Evolutionary conservation across 75 land plant genomes (phyloP).

Genomic region (Cunninghamia lanceolata): DNA sequence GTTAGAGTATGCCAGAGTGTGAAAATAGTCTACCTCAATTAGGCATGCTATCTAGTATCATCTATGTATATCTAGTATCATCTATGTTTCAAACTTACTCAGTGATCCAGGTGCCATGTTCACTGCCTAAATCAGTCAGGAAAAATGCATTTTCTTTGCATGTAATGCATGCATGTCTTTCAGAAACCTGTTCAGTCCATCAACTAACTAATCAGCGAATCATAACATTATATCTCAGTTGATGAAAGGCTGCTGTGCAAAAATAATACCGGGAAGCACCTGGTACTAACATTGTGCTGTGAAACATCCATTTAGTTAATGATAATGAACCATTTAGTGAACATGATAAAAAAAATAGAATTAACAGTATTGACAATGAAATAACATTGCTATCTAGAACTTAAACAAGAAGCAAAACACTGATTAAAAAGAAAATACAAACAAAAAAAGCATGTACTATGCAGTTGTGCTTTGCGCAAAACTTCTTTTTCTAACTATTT

Average conservation of each 20-base stretch:
- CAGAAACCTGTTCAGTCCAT: conserved; percentile 43
- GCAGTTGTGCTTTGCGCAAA: neutral
- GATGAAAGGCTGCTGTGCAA: neutral
- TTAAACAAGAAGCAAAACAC: neutral
- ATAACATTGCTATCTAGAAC: neutral
- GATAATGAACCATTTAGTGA: neutral
- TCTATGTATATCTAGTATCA: neutral
- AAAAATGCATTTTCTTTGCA: conserved; percentile 67
- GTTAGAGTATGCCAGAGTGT: neutral
- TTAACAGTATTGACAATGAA: neutral
- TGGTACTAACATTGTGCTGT: neutral
- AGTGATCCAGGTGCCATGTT: conserved; percentile 79
- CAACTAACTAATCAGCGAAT: neutral
- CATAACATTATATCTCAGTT: neutral
- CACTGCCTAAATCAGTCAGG: conserved; percentile 72
- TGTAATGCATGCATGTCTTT: conserved; percentile 66
- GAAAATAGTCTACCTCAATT: neutral
- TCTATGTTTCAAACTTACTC: conserved; percentile 48
- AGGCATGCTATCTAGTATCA: too few species aligned
- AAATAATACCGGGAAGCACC: neutral
- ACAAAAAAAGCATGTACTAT: neutral
- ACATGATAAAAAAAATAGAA: neutral
- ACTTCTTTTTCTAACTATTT: neutral
- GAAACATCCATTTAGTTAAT: neutral
- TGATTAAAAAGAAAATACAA: neutral